Conservation (phyloP, 345 rosid species). For the Isatis tinctoria region DNA sequence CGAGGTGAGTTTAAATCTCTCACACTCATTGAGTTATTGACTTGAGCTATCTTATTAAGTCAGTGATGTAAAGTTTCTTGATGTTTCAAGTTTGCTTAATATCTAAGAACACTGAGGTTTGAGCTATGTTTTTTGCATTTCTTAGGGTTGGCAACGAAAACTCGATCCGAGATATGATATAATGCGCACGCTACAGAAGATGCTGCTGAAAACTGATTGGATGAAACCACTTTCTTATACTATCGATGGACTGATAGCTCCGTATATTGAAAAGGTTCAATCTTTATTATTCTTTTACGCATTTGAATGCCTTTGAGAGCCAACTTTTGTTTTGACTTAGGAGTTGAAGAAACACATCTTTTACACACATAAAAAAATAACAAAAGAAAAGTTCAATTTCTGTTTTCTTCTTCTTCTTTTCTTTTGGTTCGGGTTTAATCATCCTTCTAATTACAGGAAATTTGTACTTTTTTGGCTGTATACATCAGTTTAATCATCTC, state of each 20-base stretch:
- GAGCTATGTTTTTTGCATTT: background rate
- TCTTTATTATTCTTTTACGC: conserved; percentile 27
- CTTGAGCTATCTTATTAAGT: background rate
- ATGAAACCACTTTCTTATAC: conserved; percentile 89
- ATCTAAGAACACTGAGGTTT: conserved; percentile 1
- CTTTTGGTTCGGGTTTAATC: conserved; percentile 5
- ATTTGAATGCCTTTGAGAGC: conserved; percentile 34
- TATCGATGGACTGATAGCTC: conserved; percentile 96
- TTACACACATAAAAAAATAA: background rate
- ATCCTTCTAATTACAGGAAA: background rate
- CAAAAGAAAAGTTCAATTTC: background rate
- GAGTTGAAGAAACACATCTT: conserved; percentile 21
- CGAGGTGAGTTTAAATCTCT: conserved; percentile 57
- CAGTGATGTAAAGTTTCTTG: background rate
- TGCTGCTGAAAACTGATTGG: conserved; percentile 89
- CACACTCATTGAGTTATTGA: background rate
- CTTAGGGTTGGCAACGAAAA: conserved; percentile 95
- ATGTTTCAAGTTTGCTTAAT: background rate
- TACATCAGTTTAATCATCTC: background rate
- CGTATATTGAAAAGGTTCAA: conserved; percentile 36
- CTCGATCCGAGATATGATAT: conserved; percentile 88
- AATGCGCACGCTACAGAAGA: conserved; percentile 72
- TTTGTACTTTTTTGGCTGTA: conserved; percentile 3
- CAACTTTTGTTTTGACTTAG: conserved; percentile 9
- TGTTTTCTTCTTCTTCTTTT: background rate